Evolutionary conservation across 768 basidiomycete species (phyloP).

Genomic region (Naganishia randhawae): DNA sequence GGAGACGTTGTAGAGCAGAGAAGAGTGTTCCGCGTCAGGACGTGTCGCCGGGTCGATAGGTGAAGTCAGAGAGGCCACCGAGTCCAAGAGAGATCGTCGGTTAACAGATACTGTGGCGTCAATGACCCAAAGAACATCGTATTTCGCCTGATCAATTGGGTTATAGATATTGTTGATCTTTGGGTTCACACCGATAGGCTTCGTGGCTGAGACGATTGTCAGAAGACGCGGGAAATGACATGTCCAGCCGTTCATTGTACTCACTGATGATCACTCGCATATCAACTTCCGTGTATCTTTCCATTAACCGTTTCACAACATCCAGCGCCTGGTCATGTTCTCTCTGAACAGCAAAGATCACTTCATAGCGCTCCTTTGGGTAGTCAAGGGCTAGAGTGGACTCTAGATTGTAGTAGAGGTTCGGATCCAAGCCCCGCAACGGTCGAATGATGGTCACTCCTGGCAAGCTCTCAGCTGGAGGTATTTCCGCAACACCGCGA

Average conservation of each 20-base stretch:
- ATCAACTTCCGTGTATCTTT: conserved; percentile 71
- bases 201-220: conserved; percentile 55
- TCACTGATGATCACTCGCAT: conserved; percentile 73
- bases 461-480: conserved; percentile 57
- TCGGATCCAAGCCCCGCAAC: conserved; percentile 88
- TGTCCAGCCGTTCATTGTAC: conserved; percentile 25
- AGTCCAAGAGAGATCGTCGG: conserved; percentile 72
- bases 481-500: conserved; percentile 58
- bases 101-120: conserved; percentile 88
- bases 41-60: neutral
- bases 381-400: conserved; percentile 90
- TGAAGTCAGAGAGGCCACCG: conserved; percentile 66
- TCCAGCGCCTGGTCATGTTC: conserved; percentile 81
- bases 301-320: conserved; percentile 71
- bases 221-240: neutral
- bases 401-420: conserved; percentile 92
- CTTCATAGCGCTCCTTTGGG: conserved; percentile 68
- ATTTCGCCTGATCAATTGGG: conserved; percentile 70
- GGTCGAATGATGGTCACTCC: conserved; percentile 93
- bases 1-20: conserved; percentile 2
- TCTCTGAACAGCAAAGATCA: conserved; percentile 86
- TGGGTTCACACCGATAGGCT: conserved; percentile 83
- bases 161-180: conserved; percentile 95
- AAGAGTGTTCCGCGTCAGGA: conserved; percentile 1
- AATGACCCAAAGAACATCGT: conserved; percentile 93